These are phyloP conservation scores for Rhynchospora pubera DNA, from an alignment of 176 grass and related monocot genomes.

Conservation along the genomic window DNA sequence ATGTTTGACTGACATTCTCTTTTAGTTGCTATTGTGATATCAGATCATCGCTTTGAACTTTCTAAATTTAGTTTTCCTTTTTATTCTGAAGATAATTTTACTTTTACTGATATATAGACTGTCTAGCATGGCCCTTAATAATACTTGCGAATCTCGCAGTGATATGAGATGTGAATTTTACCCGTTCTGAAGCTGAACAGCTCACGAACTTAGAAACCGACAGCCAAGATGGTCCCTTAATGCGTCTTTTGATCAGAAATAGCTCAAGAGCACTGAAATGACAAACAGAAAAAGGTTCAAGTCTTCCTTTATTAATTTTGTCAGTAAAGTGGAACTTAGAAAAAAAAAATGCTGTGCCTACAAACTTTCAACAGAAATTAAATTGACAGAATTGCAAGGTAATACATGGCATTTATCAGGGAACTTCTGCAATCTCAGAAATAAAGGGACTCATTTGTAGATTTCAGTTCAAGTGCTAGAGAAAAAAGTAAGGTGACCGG, in stretches of 20 bases:
- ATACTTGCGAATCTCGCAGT: not conserved
- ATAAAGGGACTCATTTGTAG: not conserved
- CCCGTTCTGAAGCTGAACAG: slow-evolving; percentile 48
- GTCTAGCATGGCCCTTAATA: not conserved
- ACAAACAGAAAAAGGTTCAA: slow-evolving; percentile 16
- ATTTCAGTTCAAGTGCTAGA: not conserved
- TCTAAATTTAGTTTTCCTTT: not conserved
- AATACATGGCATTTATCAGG: not conserved
- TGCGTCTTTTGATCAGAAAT: slow-evolving; percentile 91
- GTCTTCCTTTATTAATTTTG: not conserved
- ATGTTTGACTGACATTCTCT: not conserved
- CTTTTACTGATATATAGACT: not conserved
- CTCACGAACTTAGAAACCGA: slow-evolving; percentile 67
- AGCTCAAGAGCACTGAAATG: slow-evolving; percentile 79
- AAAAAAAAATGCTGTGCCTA: not conserved
- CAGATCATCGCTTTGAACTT: too few relatives aligned
- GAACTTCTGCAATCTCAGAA: not conserved
- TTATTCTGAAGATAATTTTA: not conserved
- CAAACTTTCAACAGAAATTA: not conserved
- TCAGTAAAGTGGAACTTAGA: slow-evolving; percentile 3
- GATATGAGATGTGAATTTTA: slow-evolving; percentile 20
- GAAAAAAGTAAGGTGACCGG: not conserved
- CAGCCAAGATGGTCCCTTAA: slow-evolving; percentile 92
- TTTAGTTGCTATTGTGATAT: not conserved
- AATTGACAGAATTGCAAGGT: not conserved